Evolutionary conservation across 352 stramenopile genomes (phyloP).

Genomic region (Phytophthora capsici): DNA sequence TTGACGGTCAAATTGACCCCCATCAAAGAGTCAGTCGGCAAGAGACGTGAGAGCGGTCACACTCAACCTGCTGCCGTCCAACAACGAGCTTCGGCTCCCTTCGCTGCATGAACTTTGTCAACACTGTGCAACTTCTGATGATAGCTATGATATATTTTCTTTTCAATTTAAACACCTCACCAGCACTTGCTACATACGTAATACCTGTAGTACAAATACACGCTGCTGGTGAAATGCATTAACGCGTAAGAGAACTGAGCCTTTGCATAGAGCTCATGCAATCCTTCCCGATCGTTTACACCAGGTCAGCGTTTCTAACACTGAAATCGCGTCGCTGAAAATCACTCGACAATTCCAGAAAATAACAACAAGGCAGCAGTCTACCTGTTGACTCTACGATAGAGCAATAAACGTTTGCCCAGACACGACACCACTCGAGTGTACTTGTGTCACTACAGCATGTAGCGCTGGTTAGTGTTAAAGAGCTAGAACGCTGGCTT

Average conservation of each 20-base stretch:
- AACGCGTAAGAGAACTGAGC: not conserved
- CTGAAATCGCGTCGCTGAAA: not conserved
- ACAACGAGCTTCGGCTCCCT: slow-evolving; percentile 13
- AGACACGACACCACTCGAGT: not conserved
- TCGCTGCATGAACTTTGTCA: slow-evolving; percentile 4
- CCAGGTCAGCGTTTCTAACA: slow-evolving; percentile 16
- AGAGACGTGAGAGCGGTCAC: slow-evolving; percentile 7
- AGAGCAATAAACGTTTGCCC: not conserved
- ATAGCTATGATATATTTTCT: no score
- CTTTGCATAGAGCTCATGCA: slow-evolving; percentile 8
- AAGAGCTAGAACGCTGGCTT: no score
- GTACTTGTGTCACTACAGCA: no score
- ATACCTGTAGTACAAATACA: no score
- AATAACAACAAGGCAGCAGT: not conserved
- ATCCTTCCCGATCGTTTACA: slow-evolving; percentile 10
- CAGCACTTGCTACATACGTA: no score
- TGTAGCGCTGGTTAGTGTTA: no score
- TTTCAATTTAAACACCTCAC: no score
- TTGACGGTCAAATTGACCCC: no score
- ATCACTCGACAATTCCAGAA: not conserved
- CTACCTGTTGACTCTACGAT: no score
- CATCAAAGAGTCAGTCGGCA: slow-evolving; percentile 6
- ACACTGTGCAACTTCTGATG: no score
- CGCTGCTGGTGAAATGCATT: not conserved
- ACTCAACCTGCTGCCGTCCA: slow-evolving; percentile 6